A percentile compares a stretch with the other conserved stretches of the same genome.
Evolutionary conservation across 2,329 filamentous ascomycete species (phyloP).

Genomic region (Colletotrichum sublineola): DNA sequence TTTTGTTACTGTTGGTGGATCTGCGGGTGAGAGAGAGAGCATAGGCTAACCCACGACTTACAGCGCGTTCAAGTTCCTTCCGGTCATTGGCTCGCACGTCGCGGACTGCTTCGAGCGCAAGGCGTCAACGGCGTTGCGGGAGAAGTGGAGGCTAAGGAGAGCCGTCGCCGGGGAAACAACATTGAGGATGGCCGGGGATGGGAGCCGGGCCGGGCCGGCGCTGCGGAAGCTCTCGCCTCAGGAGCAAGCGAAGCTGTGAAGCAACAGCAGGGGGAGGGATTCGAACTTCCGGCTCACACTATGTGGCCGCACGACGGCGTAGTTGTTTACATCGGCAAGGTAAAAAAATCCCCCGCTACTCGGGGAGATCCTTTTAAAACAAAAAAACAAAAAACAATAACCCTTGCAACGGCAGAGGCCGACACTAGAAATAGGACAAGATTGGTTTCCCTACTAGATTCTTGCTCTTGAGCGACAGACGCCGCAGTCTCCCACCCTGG

Average conservation of each 20-base stretch:
- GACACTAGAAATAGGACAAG: background rate
- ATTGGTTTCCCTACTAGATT: background rate
- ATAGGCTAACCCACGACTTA: slow-evolving; percentile 57
- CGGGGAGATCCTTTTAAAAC: no score
- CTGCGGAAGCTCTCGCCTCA: slow-evolving; percentile 45
- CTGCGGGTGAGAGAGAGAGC: slow-evolving; percentile 58
- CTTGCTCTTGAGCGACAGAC: background rate
- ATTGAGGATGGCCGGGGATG: slow-evolving; percentile 46
- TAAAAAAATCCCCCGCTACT: background rate
- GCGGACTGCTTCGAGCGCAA: slow-evolving; percentile 51
- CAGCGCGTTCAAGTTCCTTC: slow-evolving; percentile 52
- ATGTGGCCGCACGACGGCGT: background rate
- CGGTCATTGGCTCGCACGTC: slow-evolving; percentile 46
- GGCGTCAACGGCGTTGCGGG: slow-evolving; percentile 44
- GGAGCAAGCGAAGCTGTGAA: slow-evolving; percentile 49
- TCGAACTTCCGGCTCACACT: background rate
- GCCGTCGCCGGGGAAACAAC: background rate
- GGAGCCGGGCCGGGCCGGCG: slow-evolving; percentile 49
- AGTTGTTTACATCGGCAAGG: background rate
- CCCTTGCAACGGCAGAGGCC: background rate
- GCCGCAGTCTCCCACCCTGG: slow-evolving; percentile 7
- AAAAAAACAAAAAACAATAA: no score
- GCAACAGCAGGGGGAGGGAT: background rate
- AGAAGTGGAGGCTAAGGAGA: slow-evolving; percentile 49
- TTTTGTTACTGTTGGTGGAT: slow-evolving; percentile 57